A percentile compares a stretch with the other conserved stretches of the same genome.
Evolutionary conservation across 495 filamentous ascomycete species (phyloP).

Genomic region (Xanthoparmelia taractica): DNA sequence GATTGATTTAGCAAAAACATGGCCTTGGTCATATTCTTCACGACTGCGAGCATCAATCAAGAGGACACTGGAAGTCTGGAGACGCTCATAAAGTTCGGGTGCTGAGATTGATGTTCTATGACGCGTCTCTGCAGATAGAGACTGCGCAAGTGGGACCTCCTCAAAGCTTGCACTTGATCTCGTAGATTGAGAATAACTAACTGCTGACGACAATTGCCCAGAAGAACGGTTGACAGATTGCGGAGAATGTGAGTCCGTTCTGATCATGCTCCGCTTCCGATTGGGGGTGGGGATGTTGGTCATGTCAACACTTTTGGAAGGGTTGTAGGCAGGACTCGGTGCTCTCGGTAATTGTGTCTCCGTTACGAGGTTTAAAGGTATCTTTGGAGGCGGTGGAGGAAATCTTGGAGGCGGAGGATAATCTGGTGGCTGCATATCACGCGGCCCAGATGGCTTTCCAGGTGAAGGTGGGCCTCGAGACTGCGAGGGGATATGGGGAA

Average conservation of each 20-base stretch:
- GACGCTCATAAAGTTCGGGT: slow-evolving; percentile 55
- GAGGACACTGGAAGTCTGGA: slow-evolving; percentile 58
- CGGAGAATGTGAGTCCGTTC: slow-evolving; percentile 14
- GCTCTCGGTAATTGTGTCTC: slow-evolving; percentile 57
- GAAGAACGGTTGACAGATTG: slow-evolving; percentile 20
- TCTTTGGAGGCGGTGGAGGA: slow-evolving; percentile 47
- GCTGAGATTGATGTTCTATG: slow-evolving; percentile 44
- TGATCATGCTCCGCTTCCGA: slow-evolving; percentile 21
- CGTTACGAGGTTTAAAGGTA: slow-evolving; percentile 45
- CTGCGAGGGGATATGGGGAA: slow-evolving; percentile 24
- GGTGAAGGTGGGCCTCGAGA: slow-evolving; percentile 22
- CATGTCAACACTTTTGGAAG: slow-evolving; percentile 30
- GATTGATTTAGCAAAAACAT: slow-evolving; percentile 71
- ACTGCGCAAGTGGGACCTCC: background rate
- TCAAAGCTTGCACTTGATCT: slow-evolving; percentile 8
- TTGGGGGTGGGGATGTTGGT: slow-evolving; percentile 9
- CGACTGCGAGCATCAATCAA: slow-evolving; percentile 81
- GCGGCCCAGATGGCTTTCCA: slow-evolving; percentile 44
- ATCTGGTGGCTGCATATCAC: slow-evolving; percentile 45
- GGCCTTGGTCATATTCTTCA: slow-evolving; percentile 76
- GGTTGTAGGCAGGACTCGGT: slow-evolving; percentile 82
- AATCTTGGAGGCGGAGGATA: slow-evolving; percentile 34
- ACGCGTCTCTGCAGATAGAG: slow-evolving; percentile 5
- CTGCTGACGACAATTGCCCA: background rate
- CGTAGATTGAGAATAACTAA: slow-evolving; percentile 9